Base-by-base conservation (phyloP, 2,329 filamentous ascomycete genomes). In the Ambrosiella cleistominuta region DNA sequence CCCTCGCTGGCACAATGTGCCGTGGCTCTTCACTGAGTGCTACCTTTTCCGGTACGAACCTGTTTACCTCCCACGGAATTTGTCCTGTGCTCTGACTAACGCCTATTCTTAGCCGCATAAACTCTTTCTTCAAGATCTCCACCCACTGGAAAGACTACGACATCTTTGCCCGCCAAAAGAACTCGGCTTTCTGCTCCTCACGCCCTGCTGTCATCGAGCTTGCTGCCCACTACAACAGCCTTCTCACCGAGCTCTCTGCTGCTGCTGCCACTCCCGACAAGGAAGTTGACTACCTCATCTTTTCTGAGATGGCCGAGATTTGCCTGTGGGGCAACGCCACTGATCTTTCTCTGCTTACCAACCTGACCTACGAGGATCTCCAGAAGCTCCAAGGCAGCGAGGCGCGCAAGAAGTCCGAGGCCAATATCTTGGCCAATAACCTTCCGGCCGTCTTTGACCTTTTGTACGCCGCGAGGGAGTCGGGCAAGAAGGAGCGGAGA, bases 271-370 rank as follows among this genome's bases (percentile, higher is more conserved):
- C 78, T 63, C 71, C 74, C 54, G 71, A 75, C 47, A 73, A 74
- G 2, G 79, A 84, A 58, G 82, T 86, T 0, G 86, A 94, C 67
- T 80, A 81, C 66, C 70, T 90, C 0, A 73, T 96, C 35, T 97
- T 97, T 71, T 77, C 77, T 27, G 91, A 97, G 68, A 94, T 97
- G 85, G 90, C 85, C 70, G 88, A 96, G 74, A 93, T 96, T 64
- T 96, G 90, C 68, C 79, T 97, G 1, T 97, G 91, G 91, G 91
- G 91, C 9, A 97, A 97, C 68, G 93, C 91, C 1, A 97, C 91
- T 0, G 93, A 97, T 68, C 75, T 97, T 12, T 95, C 88, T 0
- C 83, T 97, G 17, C 76, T 97, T 58, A 95, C 90, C 0, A 89
- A 85, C 64, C 77, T 96, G 58, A 88, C 86, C 1, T 95, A 95